Evolutionary conservation across 176 grass and related monocot species (phyloP).

Genomic region (Carex scoparia): DNA sequence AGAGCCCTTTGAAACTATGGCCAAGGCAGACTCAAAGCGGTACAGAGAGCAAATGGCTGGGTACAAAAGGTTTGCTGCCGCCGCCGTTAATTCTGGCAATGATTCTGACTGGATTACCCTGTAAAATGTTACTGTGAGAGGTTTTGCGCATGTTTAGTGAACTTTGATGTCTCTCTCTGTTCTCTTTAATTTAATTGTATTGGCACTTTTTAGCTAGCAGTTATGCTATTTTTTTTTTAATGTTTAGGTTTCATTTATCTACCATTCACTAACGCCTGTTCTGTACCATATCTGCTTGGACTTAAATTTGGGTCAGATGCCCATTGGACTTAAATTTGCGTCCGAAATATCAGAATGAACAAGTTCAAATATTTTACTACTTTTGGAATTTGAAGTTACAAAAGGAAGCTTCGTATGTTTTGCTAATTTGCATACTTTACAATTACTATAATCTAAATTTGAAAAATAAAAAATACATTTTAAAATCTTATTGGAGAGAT

Average conservation of each 20-base stretch:
- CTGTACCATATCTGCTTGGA: neutral
- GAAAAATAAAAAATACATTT: too few species aligned
- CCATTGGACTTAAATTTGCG: too few species aligned
- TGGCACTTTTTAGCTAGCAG: neutral
- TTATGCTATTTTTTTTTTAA: too few species aligned
- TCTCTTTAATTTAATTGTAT: neutral
- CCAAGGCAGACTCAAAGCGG: constrained; percentile 53
- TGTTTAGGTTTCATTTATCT: neutral
- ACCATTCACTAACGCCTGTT: neutral
- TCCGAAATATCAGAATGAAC: too few species aligned
- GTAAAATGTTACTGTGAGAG: neutral
- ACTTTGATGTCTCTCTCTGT: neutral
- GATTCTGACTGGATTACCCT: constrained; percentile 38
- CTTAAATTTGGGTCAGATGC: too few species aligned
- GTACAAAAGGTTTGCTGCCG: constrained; percentile 36
- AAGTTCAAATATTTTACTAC: too few species aligned
- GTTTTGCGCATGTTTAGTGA: neutral
- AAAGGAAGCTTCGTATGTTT: too few species aligned
- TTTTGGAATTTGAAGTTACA: too few species aligned
- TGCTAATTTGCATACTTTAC: too few species aligned
- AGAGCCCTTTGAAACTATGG: constrained; percentile 50
- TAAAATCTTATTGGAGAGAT: too few species aligned
- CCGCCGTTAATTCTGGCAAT: constrained; percentile 29
- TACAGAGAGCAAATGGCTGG: constrained; percentile 53
- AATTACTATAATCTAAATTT: too few species aligned